Percentiles rank a stretch among this genome's conserved stretches.
phyloP scores from a whole-genome alignment of 2,329 filamentous ascomycete species.

The Fusarium anguioides region DNA sequence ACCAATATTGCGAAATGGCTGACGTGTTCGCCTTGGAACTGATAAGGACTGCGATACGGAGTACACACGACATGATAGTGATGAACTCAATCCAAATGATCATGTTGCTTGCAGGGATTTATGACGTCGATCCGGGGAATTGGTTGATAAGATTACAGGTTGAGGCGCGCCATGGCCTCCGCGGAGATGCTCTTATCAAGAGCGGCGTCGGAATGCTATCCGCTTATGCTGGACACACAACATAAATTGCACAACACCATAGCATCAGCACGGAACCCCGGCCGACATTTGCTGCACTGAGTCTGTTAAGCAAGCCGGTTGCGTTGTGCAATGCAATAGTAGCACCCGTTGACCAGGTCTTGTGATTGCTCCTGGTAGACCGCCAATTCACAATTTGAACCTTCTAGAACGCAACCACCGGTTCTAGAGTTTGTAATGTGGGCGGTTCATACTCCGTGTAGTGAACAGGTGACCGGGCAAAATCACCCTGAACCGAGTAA shows the following conservation, averaged over 20 bases:
- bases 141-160: constrained; percentile 27
- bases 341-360: not conserved
- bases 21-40: constrained; percentile 1
- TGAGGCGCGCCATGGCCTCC: constrained; percentile 19
- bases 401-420: constrained; percentile 31
- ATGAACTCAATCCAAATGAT: constrained; percentile 5
- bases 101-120: constrained; percentile 21
- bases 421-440: constrained; percentile 24
- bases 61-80: constrained; percentile 13
- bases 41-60: constrained; percentile 11
- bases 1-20: constrained; percentile 11
- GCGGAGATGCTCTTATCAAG: constrained; percentile 34
- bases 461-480: constrained; percentile 19
- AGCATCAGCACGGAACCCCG: constrained; percentile 1
- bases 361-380: constrained; percentile 22
- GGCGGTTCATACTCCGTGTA: not conserved
- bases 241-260: constrained; percentile 16
- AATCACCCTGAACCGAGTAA: constrained; percentile 3
- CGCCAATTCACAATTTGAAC: constrained; percentile 24
- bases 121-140: constrained; percentile 36
- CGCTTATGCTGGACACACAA: constrained; percentile 15
- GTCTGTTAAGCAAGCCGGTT: not conserved
- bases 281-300: constrained; percentile 6
- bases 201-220: constrained; percentile 24
- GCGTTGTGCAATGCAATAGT: not conserved